Percentiles rank a stretch among this genome's conserved stretches.
These are phyloP conservation scores for Tremella mesenterica DNA, from an alignment of 768 basidiomycete genomes.

Conservation along the genomic window DNA sequence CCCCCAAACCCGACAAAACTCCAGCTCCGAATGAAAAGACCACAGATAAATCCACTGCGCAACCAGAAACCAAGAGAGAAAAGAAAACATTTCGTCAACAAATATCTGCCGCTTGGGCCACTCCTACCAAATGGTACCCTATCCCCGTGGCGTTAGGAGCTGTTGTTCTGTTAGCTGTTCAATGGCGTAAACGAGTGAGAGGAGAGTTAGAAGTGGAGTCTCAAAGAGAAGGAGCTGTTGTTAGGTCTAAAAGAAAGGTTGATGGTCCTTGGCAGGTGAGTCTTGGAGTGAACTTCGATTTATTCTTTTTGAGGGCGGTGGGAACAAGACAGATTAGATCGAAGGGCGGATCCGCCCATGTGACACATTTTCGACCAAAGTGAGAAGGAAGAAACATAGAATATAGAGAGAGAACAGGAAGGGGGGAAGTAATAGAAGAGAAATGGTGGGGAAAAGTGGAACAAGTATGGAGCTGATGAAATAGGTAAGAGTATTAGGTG, in stretches of 20 bases:
- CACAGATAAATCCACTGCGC: too few relatives aligned
- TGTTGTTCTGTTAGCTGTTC: constrained; percentile 55
- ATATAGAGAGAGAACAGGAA: too few relatives aligned
- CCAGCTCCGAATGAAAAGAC: not conserved
- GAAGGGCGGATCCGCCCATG: too few relatives aligned
- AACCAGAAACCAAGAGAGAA: not conserved
- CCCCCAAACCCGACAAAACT: too few relatives aligned
- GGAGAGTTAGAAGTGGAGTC: constrained; percentile 29
- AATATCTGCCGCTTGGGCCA: constrained; percentile 47
- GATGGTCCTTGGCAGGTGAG: constrained; percentile 90
- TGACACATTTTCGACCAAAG: too few relatives aligned
- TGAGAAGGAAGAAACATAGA: too few relatives aligned
- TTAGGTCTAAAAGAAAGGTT: constrained; percentile 46
- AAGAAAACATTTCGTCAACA: not conserved
- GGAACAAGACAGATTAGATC: too few relatives aligned
- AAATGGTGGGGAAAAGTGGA: too few relatives aligned
- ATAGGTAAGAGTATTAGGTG: constrained; percentile 89
- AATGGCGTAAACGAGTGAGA: constrained; percentile 25
- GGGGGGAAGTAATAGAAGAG: too few relatives aligned
- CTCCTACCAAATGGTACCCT: constrained; percentile 92
- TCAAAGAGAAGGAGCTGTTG: constrained; percentile 36
- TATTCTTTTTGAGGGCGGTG: too few relatives aligned
- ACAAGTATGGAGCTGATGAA: too few relatives aligned
- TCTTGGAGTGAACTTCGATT: too few relatives aligned
- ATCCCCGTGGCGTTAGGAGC: constrained; percentile 84